phyloP scores from a whole-genome alignment of 1,139 yeast species.

The Pichia sp. region DNA sequence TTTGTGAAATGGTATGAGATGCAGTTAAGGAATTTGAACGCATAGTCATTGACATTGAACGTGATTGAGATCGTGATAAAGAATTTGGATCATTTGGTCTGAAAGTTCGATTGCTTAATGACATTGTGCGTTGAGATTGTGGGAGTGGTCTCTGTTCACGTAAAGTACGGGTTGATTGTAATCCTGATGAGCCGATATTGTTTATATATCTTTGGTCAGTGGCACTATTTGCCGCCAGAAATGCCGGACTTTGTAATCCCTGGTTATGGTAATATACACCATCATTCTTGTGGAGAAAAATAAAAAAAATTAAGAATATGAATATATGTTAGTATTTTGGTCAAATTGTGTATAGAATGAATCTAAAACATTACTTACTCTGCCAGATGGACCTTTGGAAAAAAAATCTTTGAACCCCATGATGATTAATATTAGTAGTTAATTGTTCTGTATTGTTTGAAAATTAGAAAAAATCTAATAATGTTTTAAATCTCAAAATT shows the following conservation, averaged over 20 bases:
- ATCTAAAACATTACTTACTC: constrained; percentile 13
- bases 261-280: constrained; percentile 2
- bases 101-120: constrained; percentile 20
- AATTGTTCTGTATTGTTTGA: too few species aligned
- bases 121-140: constrained; percentile 22
- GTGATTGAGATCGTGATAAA: constrained; percentile 5
- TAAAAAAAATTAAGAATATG: not conserved
- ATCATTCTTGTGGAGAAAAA: not conserved
- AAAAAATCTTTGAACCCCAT: constrained; percentile 26
- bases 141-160: not conserved
- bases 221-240: constrained; percentile 11
- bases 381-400: constrained; percentile 23
- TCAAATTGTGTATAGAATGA: not conserved
- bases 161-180: constrained; percentile 5
- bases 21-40: constrained; percentile 8
- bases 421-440: not conserved
- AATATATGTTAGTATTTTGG: constrained; percentile 3
- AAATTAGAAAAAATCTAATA: too few species aligned
- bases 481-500: too few species aligned
- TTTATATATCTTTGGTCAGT: constrained; percentile 12
- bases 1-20: not conserved
- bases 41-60: constrained; percentile 27
- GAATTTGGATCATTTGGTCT: constrained; percentile 6
- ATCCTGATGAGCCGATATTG: constrained; percentile 8
- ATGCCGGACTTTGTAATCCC: constrained; percentile 5